Base-by-base conservation (phyloP, 495 filamentous ascomycete genomes). In the Talaromyces proteolyticus region DNA sequence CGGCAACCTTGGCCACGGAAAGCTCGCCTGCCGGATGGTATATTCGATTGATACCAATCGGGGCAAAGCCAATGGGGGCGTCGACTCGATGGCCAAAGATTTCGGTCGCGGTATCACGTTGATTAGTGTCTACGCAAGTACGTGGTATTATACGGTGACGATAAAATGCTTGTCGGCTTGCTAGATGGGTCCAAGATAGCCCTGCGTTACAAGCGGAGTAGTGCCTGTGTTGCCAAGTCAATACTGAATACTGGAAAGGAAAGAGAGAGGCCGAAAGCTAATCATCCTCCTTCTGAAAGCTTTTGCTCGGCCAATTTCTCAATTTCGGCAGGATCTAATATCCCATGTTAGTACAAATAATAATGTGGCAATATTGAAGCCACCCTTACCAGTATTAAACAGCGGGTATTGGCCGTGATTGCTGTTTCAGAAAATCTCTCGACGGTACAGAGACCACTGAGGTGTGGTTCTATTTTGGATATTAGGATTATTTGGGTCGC, bases 151-250 rank as follows among this genome's bases (percentile, higher is more conserved):
- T 80, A 34, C 79, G 73, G 65, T 84, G 83, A 1, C 81, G 76
- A 69, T 75, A 84, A 73, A 87, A 87, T 53, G 84, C 74, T 60
- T 85, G 77, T 2, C 84, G 75, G 62, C 86, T 87, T 11, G 79
- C 78, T 2, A 81, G 70, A 60, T 87, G 82, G 14, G 84, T 88
- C 50, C 69, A 72, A 6, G 82, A 86, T 24, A 78, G 68, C 1
- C 84, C 81, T 11, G 83, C 84, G 54, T 85, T 86, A 50, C 70
- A 85, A 42, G 80, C 82, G 41, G 85, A 75, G 51, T 87, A 87
- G 65, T 69, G 76, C 73, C 69, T 72, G 45, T 24, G 8, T 44
- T n/a, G n/a, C 8, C 21, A 2, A 18, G n/a, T 45, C 43, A 45
- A 25, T 10, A 44, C 3, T 18, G 0, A 17, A 0, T 21, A 29